Base-by-base conservation (phyloP, 1,284 basidiomycete species). In the Kalmanozyma brasiliensis region DNA sequence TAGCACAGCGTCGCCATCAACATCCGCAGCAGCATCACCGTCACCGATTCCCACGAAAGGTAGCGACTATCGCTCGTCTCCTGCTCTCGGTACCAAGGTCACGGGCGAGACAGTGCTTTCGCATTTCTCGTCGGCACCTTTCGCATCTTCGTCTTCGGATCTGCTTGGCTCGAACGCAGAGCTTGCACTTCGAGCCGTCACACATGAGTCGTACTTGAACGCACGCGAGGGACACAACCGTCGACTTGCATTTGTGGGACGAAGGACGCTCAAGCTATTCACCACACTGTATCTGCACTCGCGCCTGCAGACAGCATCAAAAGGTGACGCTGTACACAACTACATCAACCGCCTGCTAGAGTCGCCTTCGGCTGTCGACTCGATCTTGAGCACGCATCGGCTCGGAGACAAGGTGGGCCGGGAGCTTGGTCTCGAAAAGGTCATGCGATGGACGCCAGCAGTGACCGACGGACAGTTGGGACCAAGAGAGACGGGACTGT, bases 361-460 rank as follows among this genome's bases (percentile, higher is more conserved):
- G 17, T 55, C 60, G 26, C 57, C 67, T 3, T 44, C 55, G 0
- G 61, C 40, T 13, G 53, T 80, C 14, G 73, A 76, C 22, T 35
- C 72, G 26, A 57, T 78, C 17, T 40, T 79, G 30, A 35, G 57
- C 26, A 80, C 78, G 30, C 70, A 69, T 9, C 49, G 57, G 20
- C 67, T 83, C 2, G 82, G 82, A 11, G 73, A 76, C 36, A 57
- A 65, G 33, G 49, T 77, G 14, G 81, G 78, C 2, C 57, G 70
- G 46, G 34, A 57, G 13, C 65, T 82, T 24, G 49, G 59, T 8
- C 60, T 83, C 14, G 82, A 82, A 47, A 63, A 78, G 36, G 72
- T 81, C 24, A 81, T 83, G 79, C 67, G 77, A 17, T 83, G 82
- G 82, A 78, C 74, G 10, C 72, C 80, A 13, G 74, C 72, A 23